phyloP scores from a whole-genome alignment of 225 moss, liverwort and hornwort species.

The Straminergon stramineum region DNA sequence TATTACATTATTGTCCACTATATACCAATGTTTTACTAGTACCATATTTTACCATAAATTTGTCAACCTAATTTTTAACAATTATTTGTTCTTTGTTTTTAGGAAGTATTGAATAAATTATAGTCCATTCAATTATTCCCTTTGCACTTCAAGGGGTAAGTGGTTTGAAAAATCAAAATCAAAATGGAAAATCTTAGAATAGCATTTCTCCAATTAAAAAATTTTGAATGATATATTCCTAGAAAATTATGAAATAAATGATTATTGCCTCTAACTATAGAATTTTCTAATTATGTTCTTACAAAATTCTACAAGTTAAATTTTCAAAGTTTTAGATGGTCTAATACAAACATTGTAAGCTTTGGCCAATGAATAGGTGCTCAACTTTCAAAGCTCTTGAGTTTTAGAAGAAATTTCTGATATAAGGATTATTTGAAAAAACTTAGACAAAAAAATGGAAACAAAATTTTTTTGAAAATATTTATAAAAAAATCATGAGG shows the following conservation, averaged over 20 bases:
- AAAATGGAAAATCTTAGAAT: too few species aligned
- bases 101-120: not conserved
- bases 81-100: not conserved
- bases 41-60: not conserved
- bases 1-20: not conserved
- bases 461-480: not conserved
- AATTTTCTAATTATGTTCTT: too few species aligned
- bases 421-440: not conserved
- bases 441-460: not conserved
- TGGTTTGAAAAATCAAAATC: not conserved
- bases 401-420: too few species aligned
- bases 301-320: too few species aligned
- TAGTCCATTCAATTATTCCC: not conserved
- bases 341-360: too few species aligned
- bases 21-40: not conserved
- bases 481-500: not conserved
- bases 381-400: too few species aligned
- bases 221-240: too few species aligned
- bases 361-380: too few species aligned
- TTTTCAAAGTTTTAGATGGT: too few species aligned
- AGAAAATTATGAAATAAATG: too few species aligned
- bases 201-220: too few species aligned
- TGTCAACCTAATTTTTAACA: not conserved
- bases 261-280: too few species aligned
- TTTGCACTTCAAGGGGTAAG: not conserved